Conservation (phyloP, 2,329 filamentous ascomycete genomes). For the Dothistroma septosporum region DNA sequence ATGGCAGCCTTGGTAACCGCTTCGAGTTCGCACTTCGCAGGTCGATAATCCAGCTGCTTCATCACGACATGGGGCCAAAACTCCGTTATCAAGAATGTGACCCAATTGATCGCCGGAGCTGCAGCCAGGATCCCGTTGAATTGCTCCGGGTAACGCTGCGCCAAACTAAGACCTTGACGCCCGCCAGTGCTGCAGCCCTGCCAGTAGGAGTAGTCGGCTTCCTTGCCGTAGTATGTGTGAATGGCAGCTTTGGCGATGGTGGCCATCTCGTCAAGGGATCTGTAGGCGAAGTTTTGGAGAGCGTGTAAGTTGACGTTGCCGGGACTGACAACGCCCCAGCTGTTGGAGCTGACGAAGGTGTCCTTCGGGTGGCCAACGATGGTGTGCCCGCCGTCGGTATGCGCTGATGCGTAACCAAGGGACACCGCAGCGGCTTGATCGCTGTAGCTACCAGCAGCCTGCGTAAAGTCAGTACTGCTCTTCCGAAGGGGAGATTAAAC, state of each 20-base stretch:
- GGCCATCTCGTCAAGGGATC: slow-evolving; percentile 35
- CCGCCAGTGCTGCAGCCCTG: slow-evolving; percentile 40
- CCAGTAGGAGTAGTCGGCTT: slow-evolving; percentile 37
- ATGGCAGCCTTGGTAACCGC: slow-evolving; percentile 36
- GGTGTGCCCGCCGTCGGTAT: slow-evolving; percentile 27
- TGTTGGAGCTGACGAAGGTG: slow-evolving; percentile 13
- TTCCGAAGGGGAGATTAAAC: not conserved
- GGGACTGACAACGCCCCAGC: slow-evolving; percentile 26
- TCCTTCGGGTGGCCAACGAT: slow-evolving; percentile 12
- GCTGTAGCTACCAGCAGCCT: slow-evolving; percentile 5
- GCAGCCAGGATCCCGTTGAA: slow-evolving; percentile 42
- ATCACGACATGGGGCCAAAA: slow-evolving; percentile 34
- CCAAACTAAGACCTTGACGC: slow-evolving; percentile 36
- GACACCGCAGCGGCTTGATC: slow-evolving; percentile 15
- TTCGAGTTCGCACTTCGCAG: slow-evolving; percentile 35
- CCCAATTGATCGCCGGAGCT: slow-evolving; percentile 40
- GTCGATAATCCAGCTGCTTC: slow-evolving; percentile 28
- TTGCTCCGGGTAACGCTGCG: slow-evolving; percentile 36
- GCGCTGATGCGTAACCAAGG: slow-evolving; percentile 27
- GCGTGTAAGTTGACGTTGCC: slow-evolving; percentile 35
- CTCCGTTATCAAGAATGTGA: slow-evolving; percentile 28
- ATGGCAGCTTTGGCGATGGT: slow-evolving; percentile 33
- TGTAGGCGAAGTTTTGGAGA: slow-evolving; percentile 36
- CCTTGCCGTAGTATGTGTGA: slow-evolving; percentile 32
- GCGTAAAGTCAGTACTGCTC: not conserved